Conservation (phyloP, 768 basidiomycete genomes). For the Trametes cubensis region DNA sequence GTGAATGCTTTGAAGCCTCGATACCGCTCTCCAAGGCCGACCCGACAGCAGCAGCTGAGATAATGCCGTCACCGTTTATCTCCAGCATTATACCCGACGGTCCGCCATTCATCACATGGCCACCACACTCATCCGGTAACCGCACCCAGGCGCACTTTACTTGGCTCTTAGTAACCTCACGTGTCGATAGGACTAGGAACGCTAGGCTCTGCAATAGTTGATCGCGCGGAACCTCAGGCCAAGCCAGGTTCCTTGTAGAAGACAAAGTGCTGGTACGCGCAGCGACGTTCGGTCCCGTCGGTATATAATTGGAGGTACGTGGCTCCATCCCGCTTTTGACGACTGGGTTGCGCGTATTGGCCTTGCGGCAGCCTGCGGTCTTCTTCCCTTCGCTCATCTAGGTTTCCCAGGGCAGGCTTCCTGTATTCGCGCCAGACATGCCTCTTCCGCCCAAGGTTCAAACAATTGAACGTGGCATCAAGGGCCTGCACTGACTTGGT, state of each 20-base stretch:
- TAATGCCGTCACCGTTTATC: neutral
- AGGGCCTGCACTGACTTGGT: neutral
- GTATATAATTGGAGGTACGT: neutral
- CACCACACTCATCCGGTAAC: neutral
- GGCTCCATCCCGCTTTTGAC: neutral
- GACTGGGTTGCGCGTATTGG: neutral
- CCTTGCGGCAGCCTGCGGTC: neutral
- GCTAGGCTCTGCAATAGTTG: neutral
- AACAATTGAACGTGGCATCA: neutral
- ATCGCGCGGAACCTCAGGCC: neutral
- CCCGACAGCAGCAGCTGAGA: neutral
- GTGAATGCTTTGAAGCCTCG: too few relatives aligned
- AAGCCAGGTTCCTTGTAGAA: neutral
- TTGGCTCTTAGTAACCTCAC: neutral
- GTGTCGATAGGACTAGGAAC: neutral
- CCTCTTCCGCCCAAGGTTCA: constrained; percentile 16
- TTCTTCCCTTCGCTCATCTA: neutral
- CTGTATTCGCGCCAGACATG: neutral
- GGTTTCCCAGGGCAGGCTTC: neutral
- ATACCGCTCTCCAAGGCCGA: too few relatives aligned
- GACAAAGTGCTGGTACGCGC: neutral
- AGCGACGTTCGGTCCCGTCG: constrained; percentile 4
- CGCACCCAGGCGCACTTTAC: neutral
- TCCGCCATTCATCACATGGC: constrained; percentile 11
- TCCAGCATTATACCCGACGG: neutral